A percentile compares a stretch with the other conserved stretches of the same genome.
phyloP scores from a whole-genome alignment of 2,329 filamentous ascomycete species.

The Nannizziopsis arthrosporioides region DNA sequence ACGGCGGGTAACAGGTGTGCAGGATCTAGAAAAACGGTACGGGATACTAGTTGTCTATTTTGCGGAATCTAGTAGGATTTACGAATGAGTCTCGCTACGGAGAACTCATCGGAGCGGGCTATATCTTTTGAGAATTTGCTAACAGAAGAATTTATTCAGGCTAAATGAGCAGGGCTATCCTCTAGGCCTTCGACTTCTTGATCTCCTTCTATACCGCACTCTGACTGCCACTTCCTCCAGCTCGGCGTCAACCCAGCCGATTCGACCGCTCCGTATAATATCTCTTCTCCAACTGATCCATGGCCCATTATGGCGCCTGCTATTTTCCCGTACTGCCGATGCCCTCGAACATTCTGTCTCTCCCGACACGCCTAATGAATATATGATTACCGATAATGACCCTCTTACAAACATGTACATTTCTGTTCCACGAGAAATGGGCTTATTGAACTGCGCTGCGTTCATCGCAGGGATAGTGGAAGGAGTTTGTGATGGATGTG shows the following conservation, averaged over 20 bases:
- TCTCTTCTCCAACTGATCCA: constrained; percentile 91
- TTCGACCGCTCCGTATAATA: constrained; percentile 76
- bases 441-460: constrained; percentile 87
- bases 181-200: constrained; percentile 84
- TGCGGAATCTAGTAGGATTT: not conserved
- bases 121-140: not conserved
- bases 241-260: constrained; percentile 51
- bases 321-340: constrained; percentile 84
- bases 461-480: constrained; percentile 93
- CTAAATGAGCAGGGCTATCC: constrained; percentile 87
- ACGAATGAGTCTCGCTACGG: not conserved
- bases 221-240: constrained; percentile 70
- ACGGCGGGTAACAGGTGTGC: constrained; percentile 75
- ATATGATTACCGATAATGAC: constrained; percentile 99
- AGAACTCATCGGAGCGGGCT: not conserved
- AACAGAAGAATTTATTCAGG: constrained; percentile 35
- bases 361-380: constrained; percentile 76
- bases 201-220: constrained; percentile 81
- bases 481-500: constrained; percentile 86
- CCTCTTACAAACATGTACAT: constrained; percentile 92
- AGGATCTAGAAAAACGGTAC: constrained; percentile 83
- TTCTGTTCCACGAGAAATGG: constrained; percentile 88
- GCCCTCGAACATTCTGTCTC: constrained; percentile 79
- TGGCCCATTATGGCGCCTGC: constrained; percentile 78
- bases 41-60: constrained; percentile 15